A percentile compares a stretch with the other conserved stretches of the same genome.
phyloP scores from a whole-genome alignment of 805 yeast species.

The Kazachstania taianensis region DNA sequence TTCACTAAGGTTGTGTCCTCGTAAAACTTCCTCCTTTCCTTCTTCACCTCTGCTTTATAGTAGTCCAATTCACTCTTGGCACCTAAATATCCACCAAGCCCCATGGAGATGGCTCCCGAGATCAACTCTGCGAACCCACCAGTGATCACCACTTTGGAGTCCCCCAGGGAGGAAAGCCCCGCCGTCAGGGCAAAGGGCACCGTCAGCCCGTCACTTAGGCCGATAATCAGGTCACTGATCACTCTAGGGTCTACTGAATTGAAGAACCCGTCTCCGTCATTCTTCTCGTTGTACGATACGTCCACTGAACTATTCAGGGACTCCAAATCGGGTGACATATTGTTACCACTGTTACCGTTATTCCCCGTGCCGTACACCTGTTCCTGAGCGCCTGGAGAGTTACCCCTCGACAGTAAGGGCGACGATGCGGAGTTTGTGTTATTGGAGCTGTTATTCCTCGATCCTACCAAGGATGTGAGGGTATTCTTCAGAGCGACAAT shows the following conservation, averaged over 20 bases:
- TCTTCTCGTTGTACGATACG: background rate
- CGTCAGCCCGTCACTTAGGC: constrained; percentile 89
- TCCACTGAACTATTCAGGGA: constrained; percentile 2
- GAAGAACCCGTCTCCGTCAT: constrained; percentile 3
- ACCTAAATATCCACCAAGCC: constrained; percentile 92
- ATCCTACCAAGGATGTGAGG: too few relatives aligned
- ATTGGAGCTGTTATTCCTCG: too few relatives aligned
- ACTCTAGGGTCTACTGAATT: constrained; percentile 69
- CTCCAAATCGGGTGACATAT: constrained; percentile 11
- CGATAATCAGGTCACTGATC: constrained; percentile 87
- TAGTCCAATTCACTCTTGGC: constrained; percentile 82
- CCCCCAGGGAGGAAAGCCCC: constrained; percentile 85
- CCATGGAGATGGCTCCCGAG: constrained; percentile 96
- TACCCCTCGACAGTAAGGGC: background rate
- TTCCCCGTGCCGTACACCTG: constrained; percentile 9
- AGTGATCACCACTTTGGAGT: constrained; percentile 81
- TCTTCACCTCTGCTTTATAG: constrained; percentile 58
- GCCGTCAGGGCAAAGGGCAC: constrained; percentile 99
- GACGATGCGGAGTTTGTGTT: too few relatives aligned
- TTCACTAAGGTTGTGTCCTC: constrained; percentile 54
- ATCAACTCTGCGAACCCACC: constrained; percentile 98
- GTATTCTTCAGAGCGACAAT: constrained; percentile 15
- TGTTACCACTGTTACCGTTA: too few relatives aligned
- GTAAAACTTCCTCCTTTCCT: constrained; percentile 60
- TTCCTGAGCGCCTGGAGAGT: too few relatives aligned